Evolutionary conservation across 2,329 filamentous ascomycete species (phyloP).

Genomic region (Aspergillus floridensis): DNA sequence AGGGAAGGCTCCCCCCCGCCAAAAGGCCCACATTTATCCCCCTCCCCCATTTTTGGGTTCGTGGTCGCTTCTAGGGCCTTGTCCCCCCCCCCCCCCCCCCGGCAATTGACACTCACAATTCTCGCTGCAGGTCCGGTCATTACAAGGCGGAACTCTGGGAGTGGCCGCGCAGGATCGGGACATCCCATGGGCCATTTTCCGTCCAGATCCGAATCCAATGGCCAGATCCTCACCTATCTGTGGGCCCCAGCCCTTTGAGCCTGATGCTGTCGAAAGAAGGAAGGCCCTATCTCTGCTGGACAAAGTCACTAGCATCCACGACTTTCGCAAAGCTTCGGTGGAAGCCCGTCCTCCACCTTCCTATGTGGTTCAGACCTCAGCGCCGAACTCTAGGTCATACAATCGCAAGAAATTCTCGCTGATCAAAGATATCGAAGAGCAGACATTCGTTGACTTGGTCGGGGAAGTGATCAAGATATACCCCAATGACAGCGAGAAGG

Average conservation of each 20-base stretch:
- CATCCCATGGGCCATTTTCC: conserved; percentile 38
- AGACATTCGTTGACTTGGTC: conserved; percentile 65
- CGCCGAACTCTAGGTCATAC: conserved; percentile 3
- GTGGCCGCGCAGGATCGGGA: conserved; percentile 27
- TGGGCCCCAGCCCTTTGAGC: conserved; percentile 29
- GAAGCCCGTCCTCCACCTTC: neutral
- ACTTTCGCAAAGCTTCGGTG: conserved; percentile 10
- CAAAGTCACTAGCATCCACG: conserved; percentile 2
- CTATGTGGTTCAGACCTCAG: conserved; percentile 7
- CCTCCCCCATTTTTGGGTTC: no score
- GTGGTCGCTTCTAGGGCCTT: no score
- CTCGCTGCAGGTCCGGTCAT: conserved; percentile 18
- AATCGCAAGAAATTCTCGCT: conserved; percentile 49
- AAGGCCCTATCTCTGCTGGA: conserved; percentile 31
- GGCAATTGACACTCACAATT: neutral
- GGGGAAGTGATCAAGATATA: conserved; percentile 67
- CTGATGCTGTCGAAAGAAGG: conserved; percentile 28
- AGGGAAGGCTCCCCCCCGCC: no score
- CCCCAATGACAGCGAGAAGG: conserved; percentile 43
- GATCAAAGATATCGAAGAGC: conserved; percentile 60
- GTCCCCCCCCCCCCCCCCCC: no score
- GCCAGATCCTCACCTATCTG: conserved; percentile 22
- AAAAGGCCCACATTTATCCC: no score
- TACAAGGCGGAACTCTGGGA: conserved; percentile 22
- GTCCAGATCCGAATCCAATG: conserved; percentile 23